Evolutionary conservation across 2,329 filamentous ascomycete genomes (phyloP).

Genomic region (Botryosphaeria dothidea): DNA sequence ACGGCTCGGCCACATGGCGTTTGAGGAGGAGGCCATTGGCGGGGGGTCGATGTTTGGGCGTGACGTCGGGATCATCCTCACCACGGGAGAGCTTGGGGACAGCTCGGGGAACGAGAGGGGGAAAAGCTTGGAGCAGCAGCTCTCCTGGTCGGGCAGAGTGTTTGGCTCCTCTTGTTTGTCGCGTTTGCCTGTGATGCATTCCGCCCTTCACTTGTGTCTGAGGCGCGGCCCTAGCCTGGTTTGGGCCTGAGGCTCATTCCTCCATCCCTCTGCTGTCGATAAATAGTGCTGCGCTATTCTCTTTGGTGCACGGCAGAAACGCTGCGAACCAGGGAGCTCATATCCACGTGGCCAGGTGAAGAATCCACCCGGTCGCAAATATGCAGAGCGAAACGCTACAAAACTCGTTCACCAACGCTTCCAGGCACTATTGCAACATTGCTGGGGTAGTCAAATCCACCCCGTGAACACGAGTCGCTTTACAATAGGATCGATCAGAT

Average conservation of each 20-base stretch:
- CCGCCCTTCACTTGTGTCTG: not conserved
- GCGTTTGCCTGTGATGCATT: slow-evolving; percentile 1
- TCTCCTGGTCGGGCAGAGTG: not conserved
- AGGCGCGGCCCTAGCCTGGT: not conserved
- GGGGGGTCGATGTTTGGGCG: not conserved
- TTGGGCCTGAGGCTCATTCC: not conserved
- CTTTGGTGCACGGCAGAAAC: not conserved
- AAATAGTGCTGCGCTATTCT: not conserved
- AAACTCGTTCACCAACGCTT: not conserved
- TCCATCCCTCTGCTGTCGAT: not conserved
- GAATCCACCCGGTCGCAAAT: not conserved
- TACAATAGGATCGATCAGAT: no score
- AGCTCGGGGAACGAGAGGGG: not conserved
- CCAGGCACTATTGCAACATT: no score
- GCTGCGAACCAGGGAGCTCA: not conserved
- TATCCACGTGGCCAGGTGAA: not conserved
- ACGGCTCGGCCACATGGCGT: not conserved
- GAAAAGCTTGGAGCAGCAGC: not conserved
- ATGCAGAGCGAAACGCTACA: not conserved
- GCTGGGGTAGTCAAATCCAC: no score
- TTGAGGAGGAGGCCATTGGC: not conserved
- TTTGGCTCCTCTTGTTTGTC: slow-evolving; percentile 5
- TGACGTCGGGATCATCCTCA: not conserved
- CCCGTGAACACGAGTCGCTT: no score
- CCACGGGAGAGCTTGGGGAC: not conserved